phyloP scores from a whole-genome alignment of 768 basidiomycete species.

The Hemileccinum rubropunctum region DNA sequence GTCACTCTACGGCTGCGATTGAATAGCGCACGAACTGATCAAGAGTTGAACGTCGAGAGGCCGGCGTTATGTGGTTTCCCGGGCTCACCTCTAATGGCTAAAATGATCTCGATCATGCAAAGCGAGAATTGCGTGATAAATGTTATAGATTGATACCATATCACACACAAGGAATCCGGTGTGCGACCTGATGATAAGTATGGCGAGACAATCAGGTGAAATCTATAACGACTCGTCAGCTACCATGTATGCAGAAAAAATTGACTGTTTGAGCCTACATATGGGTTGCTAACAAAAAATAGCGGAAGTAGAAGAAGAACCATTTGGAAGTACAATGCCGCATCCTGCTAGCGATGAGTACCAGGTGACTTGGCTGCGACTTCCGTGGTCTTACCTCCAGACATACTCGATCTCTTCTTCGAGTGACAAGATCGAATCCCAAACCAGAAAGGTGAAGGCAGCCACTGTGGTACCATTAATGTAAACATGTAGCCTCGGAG shows the following conservation, averaged over 20 bases:
- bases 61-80: neutral
- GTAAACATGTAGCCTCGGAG: neutral
- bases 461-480: slow-evolving; percentile 17
- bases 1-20: slow-evolving; percentile 33
- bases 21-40: slow-evolving; percentile 28
- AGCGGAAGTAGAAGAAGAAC: slow-evolving; percentile 20
- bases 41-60: neutral
- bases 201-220: slow-evolving; percentile 6
- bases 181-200: slow-evolving; percentile 7
- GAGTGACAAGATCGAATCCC: slow-evolving; percentile 26
- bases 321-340: slow-evolving; percentile 7
- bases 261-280: slow-evolving; percentile 3
- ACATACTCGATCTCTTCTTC: slow-evolving; percentile 26
- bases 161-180: slow-evolving; percentile 8
- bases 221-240: slow-evolving; percentile 3
- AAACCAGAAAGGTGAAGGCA: slow-evolving; percentile 23
- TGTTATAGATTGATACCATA: slow-evolving; percentile 11
- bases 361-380: no score
- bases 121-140: slow-evolving; percentile 6
- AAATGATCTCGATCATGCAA: slow-evolving; percentile 19
- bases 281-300: slow-evolving; percentile 10
- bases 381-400: slow-evolving; percentile 26
- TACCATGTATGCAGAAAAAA: neutral
- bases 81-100: slow-evolving; percentile 26
- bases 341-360: slow-evolving; percentile 9